Conservation (phyloP, 2,329 filamentous ascomycete species). For the Karstenula rhodostoma region DNA sequence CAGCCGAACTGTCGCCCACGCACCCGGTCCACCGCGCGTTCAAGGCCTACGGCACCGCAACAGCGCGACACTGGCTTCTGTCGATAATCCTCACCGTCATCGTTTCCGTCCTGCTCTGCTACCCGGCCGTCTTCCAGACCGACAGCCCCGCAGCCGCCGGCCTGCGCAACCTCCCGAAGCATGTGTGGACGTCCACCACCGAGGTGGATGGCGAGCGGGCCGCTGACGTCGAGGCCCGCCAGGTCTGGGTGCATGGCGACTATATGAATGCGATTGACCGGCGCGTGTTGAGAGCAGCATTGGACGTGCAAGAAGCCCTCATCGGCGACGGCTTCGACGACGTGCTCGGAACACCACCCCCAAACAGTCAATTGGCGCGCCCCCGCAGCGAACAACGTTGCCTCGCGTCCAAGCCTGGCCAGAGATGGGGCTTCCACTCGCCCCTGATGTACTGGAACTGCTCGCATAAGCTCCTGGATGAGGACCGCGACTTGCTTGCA, state of each 20-base stretch:
- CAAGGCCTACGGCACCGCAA: constrained; percentile 73
- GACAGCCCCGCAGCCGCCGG: constrained; percentile 75
- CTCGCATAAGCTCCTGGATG: constrained; percentile 64
- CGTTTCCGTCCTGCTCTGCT: constrained; percentile 73
- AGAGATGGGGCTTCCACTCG: constrained; percentile 83
- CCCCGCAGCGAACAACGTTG: constrained; percentile 31
- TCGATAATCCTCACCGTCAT: constrained; percentile 78
- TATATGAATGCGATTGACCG: constrained; percentile 79
- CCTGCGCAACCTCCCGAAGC: constrained; percentile 75
- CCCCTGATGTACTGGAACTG: constrained; percentile 83
- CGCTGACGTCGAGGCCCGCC: constrained; percentile 79
- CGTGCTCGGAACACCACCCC: constrained; percentile 5
- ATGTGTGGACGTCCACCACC: constrained; percentile 81
- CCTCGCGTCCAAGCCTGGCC: constrained; percentile 57
- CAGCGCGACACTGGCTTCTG: constrained; percentile 75
- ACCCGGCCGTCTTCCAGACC: constrained; percentile 78
- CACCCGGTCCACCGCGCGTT: constrained; percentile 73
- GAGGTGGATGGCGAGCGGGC: constrained; percentile 63
- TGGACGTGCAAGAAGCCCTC: constrained; percentile 74
- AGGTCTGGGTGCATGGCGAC: constrained; percentile 81
- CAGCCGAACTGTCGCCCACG: constrained; percentile 68
- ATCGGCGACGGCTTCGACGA: constrained; percentile 59
- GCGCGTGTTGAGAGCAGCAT: constrained; percentile 69
- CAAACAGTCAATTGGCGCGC: constrained; percentile 13
- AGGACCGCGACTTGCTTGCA: constrained; percentile 68